These are phyloP conservation scores for Cyclotella cryptica DNA, from an alignment of 108 stramenopile species.

Conservation along the genomic window DNA sequence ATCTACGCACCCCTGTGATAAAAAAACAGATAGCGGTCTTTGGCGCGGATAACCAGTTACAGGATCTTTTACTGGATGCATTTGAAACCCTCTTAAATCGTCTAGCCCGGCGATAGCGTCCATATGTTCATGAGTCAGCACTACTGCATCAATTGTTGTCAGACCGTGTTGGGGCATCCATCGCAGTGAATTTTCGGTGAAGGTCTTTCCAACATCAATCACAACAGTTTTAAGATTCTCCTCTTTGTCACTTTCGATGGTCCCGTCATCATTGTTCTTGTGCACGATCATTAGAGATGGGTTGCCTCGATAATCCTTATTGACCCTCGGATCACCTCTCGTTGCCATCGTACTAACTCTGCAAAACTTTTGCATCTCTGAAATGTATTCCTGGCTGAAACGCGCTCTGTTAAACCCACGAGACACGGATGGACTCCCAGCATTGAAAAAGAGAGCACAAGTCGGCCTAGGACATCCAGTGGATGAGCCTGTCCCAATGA, in stretches of 20 bases:
- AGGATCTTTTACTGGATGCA: conserved; percentile 16
- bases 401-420: conserved; percentile 4
- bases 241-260: conserved; percentile 22
- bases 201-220: conserved; percentile 92
- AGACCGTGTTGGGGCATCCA: conserved; percentile 80
- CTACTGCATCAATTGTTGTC: conserved; percentile 71
- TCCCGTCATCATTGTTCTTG: conserved; percentile 45
- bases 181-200: conserved; percentile 79
- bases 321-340: conserved; percentile 75
- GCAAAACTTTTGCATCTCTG: conserved; percentile 46
- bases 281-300: conserved; percentile 76
- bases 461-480: conserved; percentile 84
- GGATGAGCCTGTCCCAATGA: conserved; percentile 78
- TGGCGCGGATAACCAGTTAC: conserved; percentile 42
- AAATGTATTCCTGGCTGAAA: conserved; percentile 16
- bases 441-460: conserved; percentile 71
- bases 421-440: conserved; percentile 21
- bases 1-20: conserved; percentile 60
- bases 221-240: conserved; percentile 56
- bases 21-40: conserved; percentile 64
- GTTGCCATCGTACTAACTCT: conserved; percentile 65
- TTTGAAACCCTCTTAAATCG: conserved; percentile 86
- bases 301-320: conserved; percentile 88
- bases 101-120: conserved; percentile 83
- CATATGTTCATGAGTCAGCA: conserved; percentile 89